Conservation (phyloP, 1,284 basidiomycete species). For the Leccinum pachyderme region DNA sequence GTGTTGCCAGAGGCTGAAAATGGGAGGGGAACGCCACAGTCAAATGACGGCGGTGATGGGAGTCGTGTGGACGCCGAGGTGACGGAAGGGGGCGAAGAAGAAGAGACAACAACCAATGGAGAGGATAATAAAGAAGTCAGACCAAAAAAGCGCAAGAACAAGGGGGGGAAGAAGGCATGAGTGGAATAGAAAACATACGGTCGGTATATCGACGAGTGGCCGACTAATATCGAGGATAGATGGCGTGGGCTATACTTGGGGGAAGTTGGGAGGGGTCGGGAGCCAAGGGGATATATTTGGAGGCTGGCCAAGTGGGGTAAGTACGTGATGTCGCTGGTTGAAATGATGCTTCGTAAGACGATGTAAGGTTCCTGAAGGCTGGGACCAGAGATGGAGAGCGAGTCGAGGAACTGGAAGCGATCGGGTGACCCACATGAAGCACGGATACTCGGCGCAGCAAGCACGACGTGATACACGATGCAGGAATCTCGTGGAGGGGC, state of each 20-base stretch:
- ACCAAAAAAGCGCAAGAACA: constrained; percentile 24
- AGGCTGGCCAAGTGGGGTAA: constrained; percentile 8
- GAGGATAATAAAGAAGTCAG: constrained; percentile 9
- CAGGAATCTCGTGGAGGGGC: constrained; percentile 5
- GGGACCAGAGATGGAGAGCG: neutral
- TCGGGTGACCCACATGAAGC: constrained; percentile 2
- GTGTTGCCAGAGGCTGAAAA: constrained; percentile 16
- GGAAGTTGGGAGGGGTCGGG: neutral
- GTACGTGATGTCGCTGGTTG: constrained; percentile 1
- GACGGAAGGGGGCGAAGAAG: constrained; percentile 17
- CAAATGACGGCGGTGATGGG: constrained; percentile 11
- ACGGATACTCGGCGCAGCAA: neutral
- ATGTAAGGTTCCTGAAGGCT: constrained; percentile 15
- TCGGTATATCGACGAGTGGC: constrained; percentile 3
- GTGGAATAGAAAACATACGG: neutral
- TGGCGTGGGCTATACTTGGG: constrained; percentile 6
- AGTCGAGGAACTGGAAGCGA: neutral
- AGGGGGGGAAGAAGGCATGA: constrained; percentile 22
- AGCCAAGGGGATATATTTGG: constrained; percentile 6
- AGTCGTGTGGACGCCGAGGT: constrained; percentile 9
- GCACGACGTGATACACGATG: constrained; percentile 3
- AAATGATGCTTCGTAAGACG: constrained; percentile 17
- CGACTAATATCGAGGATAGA: constrained; percentile 8
- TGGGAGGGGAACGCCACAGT: constrained; percentile 20
- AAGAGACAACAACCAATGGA: constrained; percentile 8